These are phyloP conservation scores for Aspergillus heteromorphus DNA, from an alignment of 495 filamentous ascomycete species.

Conservation along the genomic window DNA sequence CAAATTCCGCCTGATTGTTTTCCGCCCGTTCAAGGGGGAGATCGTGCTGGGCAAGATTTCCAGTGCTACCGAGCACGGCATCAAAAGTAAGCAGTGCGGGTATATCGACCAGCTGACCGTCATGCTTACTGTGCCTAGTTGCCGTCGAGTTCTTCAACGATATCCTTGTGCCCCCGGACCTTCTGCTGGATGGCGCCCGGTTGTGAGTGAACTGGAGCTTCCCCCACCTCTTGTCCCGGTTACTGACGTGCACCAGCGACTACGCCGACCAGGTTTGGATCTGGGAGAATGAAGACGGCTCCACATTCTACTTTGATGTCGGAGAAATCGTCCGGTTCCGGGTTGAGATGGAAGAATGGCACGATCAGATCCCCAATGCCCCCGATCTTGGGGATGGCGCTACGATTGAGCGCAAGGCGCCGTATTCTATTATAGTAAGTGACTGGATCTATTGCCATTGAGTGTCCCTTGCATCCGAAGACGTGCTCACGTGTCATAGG, in stretches of 20 bases:
- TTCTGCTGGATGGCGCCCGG: slow-evolving; percentile 63
- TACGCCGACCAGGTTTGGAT: slow-evolving; percentile 71
- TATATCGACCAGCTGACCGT: background rate
- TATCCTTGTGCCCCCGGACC: slow-evolving; percentile 66
- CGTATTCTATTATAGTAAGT: slow-evolving; percentile 64
- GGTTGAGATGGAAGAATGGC: slow-evolving; percentile 79
- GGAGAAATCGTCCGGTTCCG: slow-evolving; percentile 82
- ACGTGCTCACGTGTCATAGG: slow-evolving; percentile 25
- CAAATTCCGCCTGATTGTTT: slow-evolving; percentile 88
- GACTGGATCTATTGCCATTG: background rate
- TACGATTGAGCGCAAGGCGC: slow-evolving; percentile 48
- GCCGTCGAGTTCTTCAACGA: slow-evolving; percentile 87
- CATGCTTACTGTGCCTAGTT: slow-evolving; percentile 44
- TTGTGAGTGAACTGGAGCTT: slow-evolving; percentile 52
- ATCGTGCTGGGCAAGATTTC: slow-evolving; percentile 77
- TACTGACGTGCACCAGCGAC: slow-evolving; percentile 46
- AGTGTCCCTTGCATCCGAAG: background rate
- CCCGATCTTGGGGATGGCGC: slow-evolving; percentile 50
- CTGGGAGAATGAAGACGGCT: slow-evolving; percentile 67
- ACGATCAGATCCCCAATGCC: slow-evolving; percentile 73
- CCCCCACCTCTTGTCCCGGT: background rate
- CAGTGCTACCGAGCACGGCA: slow-evolving; percentile 62
- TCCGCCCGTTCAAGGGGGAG: slow-evolving; percentile 90
- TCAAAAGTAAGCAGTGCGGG: slow-evolving; percentile 57
- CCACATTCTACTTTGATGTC: slow-evolving; percentile 76